phyloP scores from a whole-genome alignment of 2,329 filamentous ascomycete genomes.

The Trichoderma sp. region DNA sequence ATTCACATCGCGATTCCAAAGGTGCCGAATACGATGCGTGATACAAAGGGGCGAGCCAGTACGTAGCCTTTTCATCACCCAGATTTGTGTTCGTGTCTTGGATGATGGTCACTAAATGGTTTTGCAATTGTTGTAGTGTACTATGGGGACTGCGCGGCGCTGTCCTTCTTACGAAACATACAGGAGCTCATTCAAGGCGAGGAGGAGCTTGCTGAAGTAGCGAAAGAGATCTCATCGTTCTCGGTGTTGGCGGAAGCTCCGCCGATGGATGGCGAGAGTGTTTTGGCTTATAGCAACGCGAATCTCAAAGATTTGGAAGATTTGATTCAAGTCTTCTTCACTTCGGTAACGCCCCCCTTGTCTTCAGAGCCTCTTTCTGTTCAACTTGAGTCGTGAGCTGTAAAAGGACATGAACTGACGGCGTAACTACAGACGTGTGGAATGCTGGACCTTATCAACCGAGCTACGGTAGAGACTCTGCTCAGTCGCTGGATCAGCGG shows the following conservation, averaged over 20 bases:
- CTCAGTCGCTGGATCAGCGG: conserved; percentile 8
- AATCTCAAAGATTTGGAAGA: conserved; percentile 8
- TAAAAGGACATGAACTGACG: neutral
- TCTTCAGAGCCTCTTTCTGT: too few species aligned
- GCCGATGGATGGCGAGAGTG: neutral
- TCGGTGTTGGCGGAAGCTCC: conserved; percentile 2
- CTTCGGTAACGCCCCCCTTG: neutral
- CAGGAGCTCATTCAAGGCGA: neutral
- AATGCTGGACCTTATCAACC: conserved; percentile 6
- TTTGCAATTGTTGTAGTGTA: conserved; percentile 1
- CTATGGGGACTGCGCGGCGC: conserved; percentile 10
- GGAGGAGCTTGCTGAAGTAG: conserved; percentile 1
- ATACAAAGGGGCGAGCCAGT: conserved; percentile 12
- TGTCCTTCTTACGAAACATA: conserved; percentile 15
- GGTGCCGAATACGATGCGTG: conserved; percentile 5
- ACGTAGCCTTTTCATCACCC: neutral
- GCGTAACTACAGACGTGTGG: neutral
- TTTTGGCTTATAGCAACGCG: conserved; percentile 1
- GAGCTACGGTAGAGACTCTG: neutral
- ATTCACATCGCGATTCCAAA: conserved; percentile 9
- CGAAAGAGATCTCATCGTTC: conserved; percentile 1
- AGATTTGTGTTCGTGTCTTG: accelerated
- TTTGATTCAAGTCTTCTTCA: neutral
- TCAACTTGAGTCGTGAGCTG: too few species aligned
- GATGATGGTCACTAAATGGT: neutral